Base-by-base conservation (phyloP, 306 rosid genomes). In the Vicia faba region DNA sequence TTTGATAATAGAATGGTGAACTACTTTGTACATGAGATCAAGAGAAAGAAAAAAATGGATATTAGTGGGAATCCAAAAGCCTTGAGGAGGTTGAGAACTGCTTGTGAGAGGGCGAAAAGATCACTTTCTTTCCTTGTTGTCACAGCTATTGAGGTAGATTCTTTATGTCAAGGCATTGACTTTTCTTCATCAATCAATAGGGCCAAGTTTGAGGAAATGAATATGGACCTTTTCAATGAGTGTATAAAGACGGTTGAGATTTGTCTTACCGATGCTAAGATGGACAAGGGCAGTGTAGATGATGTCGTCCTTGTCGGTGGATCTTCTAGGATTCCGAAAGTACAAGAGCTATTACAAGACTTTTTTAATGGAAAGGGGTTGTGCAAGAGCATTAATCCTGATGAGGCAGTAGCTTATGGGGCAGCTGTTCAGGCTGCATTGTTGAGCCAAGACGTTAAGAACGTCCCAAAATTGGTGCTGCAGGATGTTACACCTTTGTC, bases 401-500 rank as follows among this genome's bases (percentile, higher is more conserved):
- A 69, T 43, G 74, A 72, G 64, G 77, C 64, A 4, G 64, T 72
- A 3, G 75, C 75, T 4, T 72, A 16, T 18, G 71, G 77, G 4
- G 71, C 77, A 1, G 71, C 71, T 26, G 36, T 72, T 12, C 70
- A 62, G 7, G 64, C 77, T 62, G 8, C 25, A 7, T 0, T 15
- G 50, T 28, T 62, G 56, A 62, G 36, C 39, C 41, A 3, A 3
- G 41, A 3, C 41, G 1, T 29, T n/a, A 57, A 7, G 0, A 57
- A 57, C 29, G 39, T 78, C 11, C 82, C 72, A 38, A 75, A 75
- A 14, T 19, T 85, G 18, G 36, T 75, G 28, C 63, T 85, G 6
- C 62, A 60, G 35, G 87, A 85, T 54, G 87, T 83, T 4, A 80
- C 82, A 1, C 87, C 90, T 0, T 55, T 85, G 18, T 85, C 90